Evolutionary conservation across 495 filamentous ascomycete species (phyloP), one percentile per base, ranked within the genome.

Genomic region (Tuber aestivum): DNA sequence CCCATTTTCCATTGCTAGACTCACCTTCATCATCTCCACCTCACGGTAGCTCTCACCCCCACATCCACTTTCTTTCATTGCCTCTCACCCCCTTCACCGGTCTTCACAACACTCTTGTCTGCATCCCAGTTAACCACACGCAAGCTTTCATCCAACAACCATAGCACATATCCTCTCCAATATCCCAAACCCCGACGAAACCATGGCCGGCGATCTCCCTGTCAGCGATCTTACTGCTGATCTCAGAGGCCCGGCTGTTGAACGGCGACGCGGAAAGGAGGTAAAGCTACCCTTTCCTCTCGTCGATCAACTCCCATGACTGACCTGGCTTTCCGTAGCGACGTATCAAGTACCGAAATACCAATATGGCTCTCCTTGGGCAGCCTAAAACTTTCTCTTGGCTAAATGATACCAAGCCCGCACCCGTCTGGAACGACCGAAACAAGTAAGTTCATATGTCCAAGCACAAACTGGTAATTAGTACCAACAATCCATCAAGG

Each of bases 281-380:
- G 78, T 80, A 72, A 80, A 72, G 21, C 20, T 32, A 45, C n/a
- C 70, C 61, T 42, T 78, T 71, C 42, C 38, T 72, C 27, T 48
- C 32, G 3, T 40, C 56, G 18, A 23, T 20, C 7, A 69, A 44
- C 75, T 71, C 41, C 35, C 70, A 9, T 48, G 69, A 45, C 48
- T 78, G 73, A 81, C 65, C 37, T 40, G 18, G 37, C 40, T 41
- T 73, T 69, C 20, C 70, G 41, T 68, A 82, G 80, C 80, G 79
- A 70, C 80, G 80, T 74, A 80, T 81, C 70, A 82, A 82, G 76
- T 82, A 82, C 70, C 80, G 79, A 70, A 74, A 78, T 44, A 77
- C 79, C 45, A 82, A 82, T 79, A 70, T 74, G 38, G 71, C 68
- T 75, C 79, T 82, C 72, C 74, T 82, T 45, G 80, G 80, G 20